Percentiles rank a stretch among this genome's conserved stretches.
Evolutionary conservation across 495 filamentous ascomycete genomes (phyloP).

Genomic region (Coniosporium apollinis): DNA sequence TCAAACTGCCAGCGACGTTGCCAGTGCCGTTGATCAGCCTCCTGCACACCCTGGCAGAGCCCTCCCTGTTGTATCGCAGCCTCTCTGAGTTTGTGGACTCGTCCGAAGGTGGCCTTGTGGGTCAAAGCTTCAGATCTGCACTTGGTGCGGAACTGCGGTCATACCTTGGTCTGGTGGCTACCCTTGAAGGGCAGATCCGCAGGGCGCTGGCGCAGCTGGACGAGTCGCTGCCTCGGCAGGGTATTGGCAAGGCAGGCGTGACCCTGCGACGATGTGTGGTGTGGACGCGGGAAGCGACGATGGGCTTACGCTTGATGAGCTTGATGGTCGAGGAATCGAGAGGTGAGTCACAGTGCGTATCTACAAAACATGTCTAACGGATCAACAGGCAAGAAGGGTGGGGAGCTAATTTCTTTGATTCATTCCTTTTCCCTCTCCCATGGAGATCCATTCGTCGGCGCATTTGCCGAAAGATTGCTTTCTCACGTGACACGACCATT

Average conservation of each 20-base stretch:
- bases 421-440: constrained; percentile 87
- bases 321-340: constrained; percentile 82
- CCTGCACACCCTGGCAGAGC: constrained; percentile 80
- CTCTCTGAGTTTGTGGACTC: constrained; percentile 67
- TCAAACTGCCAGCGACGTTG: constrained; percentile 60
- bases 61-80: constrained; percentile 71
- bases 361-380: constrained; percentile 3
- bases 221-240: constrained; percentile 41
- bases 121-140: constrained; percentile 83
- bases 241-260: constrained; percentile 75
- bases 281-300: constrained; percentile 93
- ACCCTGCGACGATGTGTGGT: constrained; percentile 91
- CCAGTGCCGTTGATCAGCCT: constrained; percentile 76
- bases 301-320: constrained; percentile 89
- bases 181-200: constrained; percentile 84
- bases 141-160: constrained; percentile 71
- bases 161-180: constrained; percentile 85
- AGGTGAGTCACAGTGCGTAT: constrained; percentile 31
- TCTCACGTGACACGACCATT: constrained; percentile 88
- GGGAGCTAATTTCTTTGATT: constrained; percentile 84
- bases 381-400: constrained; percentile 55
- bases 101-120: constrained; percentile 54
- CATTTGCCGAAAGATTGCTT: constrained; percentile 85
- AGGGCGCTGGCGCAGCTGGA: constrained; percentile 56
- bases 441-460: constrained; percentile 84